A percentile compares a stretch with the other conserved stretches of the same genome.
Evolutionary conservation across 352 stramenopile genomes (phyloP).

Genomic region (Pythium dissimile): DNA sequence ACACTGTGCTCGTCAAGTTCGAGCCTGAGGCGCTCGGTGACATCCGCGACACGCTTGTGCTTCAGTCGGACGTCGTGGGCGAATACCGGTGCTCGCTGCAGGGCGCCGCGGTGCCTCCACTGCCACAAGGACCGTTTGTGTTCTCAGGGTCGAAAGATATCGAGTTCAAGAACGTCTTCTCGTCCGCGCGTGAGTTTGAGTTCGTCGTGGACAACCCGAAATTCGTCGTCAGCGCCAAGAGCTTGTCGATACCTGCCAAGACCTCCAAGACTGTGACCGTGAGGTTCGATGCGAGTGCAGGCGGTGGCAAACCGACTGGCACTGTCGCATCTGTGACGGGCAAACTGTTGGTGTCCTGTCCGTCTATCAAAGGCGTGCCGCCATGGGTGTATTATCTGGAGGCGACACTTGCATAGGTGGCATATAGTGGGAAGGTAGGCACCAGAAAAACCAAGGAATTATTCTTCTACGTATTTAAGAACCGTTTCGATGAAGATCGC

Average conservation of each 20-base stretch:
- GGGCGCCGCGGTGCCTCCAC: conserved; percentile 67
- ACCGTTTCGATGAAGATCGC: too few relatives aligned
- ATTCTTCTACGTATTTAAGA: too few relatives aligned
- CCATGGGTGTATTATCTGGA: conserved; percentile 89
- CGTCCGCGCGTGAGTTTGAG: conserved; percentile 63
- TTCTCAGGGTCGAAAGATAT: conserved; percentile 64
- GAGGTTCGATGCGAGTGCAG: conserved; percentile 36
- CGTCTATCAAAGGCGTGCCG: conserved; percentile 58
- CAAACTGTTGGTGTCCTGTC: conserved; percentile 84
- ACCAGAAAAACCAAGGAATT: too few relatives aligned
- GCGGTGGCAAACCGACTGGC: neutral
- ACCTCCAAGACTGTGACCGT: conserved; percentile 53
- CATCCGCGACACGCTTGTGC: conserved; percentile 69
- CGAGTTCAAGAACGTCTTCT: conserved; percentile 91
- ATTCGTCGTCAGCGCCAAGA: conserved; percentile 60
- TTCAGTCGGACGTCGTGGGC: conserved; percentile 59
- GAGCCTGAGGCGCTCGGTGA: conserved; percentile 88
- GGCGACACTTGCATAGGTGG: conserved; percentile 12
- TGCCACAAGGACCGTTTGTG: conserved; percentile 84
- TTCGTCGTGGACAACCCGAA: conserved; percentile 72
- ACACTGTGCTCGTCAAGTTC: conserved; percentile 76
- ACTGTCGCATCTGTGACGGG: conserved; percentile 29
- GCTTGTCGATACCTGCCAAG: conserved; percentile 70
- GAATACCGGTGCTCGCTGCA: conserved; percentile 84
- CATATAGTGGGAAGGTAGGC: too few relatives aligned